Conservation (phyloP, 129 eudicot genomes). For the Tagetes patula region DNA sequence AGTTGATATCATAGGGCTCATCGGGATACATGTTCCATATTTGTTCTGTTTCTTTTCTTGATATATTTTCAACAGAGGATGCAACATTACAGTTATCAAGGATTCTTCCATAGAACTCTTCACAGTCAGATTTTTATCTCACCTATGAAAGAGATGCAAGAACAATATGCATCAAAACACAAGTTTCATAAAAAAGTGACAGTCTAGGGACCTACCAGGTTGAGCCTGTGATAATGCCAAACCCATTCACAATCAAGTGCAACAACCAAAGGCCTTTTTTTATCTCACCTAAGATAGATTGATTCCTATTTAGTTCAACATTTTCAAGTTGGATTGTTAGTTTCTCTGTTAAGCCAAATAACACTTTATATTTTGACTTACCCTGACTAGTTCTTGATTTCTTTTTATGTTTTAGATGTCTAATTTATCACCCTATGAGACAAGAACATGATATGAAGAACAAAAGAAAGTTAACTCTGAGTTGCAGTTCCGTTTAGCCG, state of each 20-base stretch:
- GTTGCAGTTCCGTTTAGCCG: slow-evolving; percentile 62
- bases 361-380: too few relatives aligned
- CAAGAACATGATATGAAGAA: slow-evolving; percentile 70
- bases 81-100: slow-evolving; percentile 67
- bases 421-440: slow-evolving; percentile 64
- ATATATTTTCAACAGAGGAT: slow-evolving; percentile 59
- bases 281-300: slow-evolving; percentile 25
- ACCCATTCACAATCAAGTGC: slow-evolving; percentile 99
- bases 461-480: slow-evolving; percentile 55
- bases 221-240: slow-evolving; percentile 98
- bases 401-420: slow-evolving; percentile 43
- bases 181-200: background rate
- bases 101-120: slow-evolving; percentile 70
- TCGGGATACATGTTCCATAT: slow-evolving; percentile 66
- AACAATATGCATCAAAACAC: slow-evolving; percentile 5
- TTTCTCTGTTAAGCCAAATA: too few relatives aligned
- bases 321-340: background rate
- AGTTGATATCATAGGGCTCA: slow-evolving; percentile 57
- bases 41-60: slow-evolving; percentile 53
- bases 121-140: slow-evolving; percentile 77
- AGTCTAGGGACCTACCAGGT: slow-evolving; percentile 60
- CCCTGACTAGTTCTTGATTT: too few relatives aligned
- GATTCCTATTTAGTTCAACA: too few relatives aligned
- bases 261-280: slow-evolving; percentile 79
- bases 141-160: slow-evolving; percentile 46